Percentiles rank a stretch among this genome's conserved stretches.
Conservation (phyloP, 1,139 yeast species). For the Yamadazyma triangularis region DNA sequence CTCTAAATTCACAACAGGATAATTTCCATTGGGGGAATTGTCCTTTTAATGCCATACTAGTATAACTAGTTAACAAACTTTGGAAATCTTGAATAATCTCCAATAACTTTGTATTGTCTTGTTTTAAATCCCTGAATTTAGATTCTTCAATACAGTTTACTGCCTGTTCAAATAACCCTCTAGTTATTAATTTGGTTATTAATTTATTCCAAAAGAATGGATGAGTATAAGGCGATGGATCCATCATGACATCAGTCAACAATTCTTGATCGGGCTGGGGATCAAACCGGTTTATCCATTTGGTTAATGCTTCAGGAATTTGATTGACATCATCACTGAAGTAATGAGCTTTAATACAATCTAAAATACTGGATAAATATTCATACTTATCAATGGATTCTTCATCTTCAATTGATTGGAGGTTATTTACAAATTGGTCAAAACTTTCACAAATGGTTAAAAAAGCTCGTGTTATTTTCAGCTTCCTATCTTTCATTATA, state of each 20-base stretch:
- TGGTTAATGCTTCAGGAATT: slow-evolving; percentile 43
- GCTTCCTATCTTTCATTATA: slow-evolving; percentile 2
- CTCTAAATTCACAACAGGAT: slow-evolving; percentile 48
- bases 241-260: slow-evolving; percentile 41
- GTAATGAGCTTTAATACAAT: slow-evolving; percentile 51
- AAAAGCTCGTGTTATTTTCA: slow-evolving; percentile 24
- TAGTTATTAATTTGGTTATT: slow-evolving; percentile 49
- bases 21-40: slow-evolving; percentile 50
- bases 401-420: slow-evolving; percentile 13
- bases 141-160: slow-evolving; percentile 41
- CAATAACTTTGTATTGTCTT: slow-evolving; percentile 20
- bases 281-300: slow-evolving; percentile 69
- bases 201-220: slow-evolving; percentile 61
- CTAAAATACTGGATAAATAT: slow-evolving; percentile 42
- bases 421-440: slow-evolving; percentile 11
- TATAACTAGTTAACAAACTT: slow-evolving; percentile 35
- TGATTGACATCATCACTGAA: slow-evolving; percentile 41
- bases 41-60: slow-evolving; percentile 36
- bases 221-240: slow-evolving; percentile 48
- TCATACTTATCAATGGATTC: slow-evolving; percentile 16
- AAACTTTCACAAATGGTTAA: slow-evolving; percentile 20
- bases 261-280: slow-evolving; percentile 51
- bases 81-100: slow-evolving; percentile 47
- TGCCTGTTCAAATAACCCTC: slow-evolving; percentile 64
- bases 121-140: slow-evolving; percentile 34